Conservation (phyloP, 805 yeast species). For the Yueomyces sp. region DNA sequence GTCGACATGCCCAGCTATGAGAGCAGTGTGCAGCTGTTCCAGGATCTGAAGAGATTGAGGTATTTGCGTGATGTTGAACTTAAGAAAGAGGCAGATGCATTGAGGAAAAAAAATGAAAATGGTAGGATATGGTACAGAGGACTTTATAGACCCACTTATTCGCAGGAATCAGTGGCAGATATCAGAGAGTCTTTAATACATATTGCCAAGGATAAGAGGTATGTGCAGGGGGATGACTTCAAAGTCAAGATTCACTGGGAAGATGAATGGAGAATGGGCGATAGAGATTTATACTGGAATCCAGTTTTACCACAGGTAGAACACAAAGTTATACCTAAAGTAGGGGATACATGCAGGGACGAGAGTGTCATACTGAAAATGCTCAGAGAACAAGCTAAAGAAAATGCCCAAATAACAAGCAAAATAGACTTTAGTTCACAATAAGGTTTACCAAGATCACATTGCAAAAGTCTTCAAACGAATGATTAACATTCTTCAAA, state of each 20-base stretch:
- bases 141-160: conserved; percentile 78
- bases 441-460: too few relatives aligned
- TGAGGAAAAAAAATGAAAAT: conserved; percentile 60
- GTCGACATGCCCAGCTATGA: conserved; percentile 51
- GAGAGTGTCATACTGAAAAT: conserved; percentile 54
- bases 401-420: neutral
- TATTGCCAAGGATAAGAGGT: conserved; percentile 43
- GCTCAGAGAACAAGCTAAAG: conserved; percentile 25
- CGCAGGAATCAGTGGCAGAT: conserved; percentile 89
- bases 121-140: conserved; percentile 81
- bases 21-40: conserved; percentile 57
- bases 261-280: conserved; percentile 78
- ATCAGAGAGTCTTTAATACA: conserved; percentile 26
- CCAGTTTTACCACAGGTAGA: conserved; percentile 31
- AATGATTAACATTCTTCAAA: too few relatives aligned
- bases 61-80: conserved; percentile 55
- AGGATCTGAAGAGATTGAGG: conserved; percentile 62
- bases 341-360: conserved; percentile 43
- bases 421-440: too few relatives aligned
- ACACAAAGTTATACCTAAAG: conserved; percentile 47
- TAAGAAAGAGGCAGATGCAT: conserved; percentile 43
- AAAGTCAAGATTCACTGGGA: conserved; percentile 63
- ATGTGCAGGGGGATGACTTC: conserved; percentile 24
- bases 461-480: too few relatives aligned
- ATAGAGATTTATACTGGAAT: conserved; percentile 52